These are phyloP conservation scores for Endocarpon pusillum DNA, from an alignment of 495 filamentous ascomycete species.

Conservation along the genomic window DNA sequence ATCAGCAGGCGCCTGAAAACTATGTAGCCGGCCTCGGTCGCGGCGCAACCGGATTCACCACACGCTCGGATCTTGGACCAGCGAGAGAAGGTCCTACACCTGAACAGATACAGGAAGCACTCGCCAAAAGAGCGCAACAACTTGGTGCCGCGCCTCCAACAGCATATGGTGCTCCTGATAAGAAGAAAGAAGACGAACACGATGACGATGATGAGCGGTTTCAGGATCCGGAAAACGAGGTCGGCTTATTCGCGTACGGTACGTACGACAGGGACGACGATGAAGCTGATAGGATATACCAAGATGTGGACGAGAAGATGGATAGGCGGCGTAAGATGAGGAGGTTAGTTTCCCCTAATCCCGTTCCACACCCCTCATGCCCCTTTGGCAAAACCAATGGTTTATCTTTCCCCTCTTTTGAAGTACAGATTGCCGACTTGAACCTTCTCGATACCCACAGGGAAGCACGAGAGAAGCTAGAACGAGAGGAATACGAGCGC, in stretches of 20 bases:
- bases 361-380: constrained; percentile 8
- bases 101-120: constrained; percentile 93
- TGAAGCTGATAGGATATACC: constrained; percentile 90
- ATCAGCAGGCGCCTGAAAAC: constrained; percentile 84
- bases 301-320: constrained; percentile 92
- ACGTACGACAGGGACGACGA: constrained; percentile 93
- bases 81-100: constrained; percentile 93
- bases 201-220: constrained; percentile 74
- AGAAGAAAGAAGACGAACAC: constrained; percentile 56
- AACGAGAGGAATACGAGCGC: constrained; percentile 84
- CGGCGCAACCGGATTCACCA: constrained; percentile 96
- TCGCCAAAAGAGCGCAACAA: constrained; percentile 76
- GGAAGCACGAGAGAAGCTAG: constrained; percentile 86
- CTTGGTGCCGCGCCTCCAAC: constrained; percentile 68
- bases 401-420: constrained; percentile 50
- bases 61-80: constrained; percentile 87
- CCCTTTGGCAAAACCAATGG: constrained; percentile 31
- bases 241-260: constrained; percentile 84
- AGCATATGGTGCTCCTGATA: constrained; percentile 59
- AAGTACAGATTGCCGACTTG: constrained; percentile 80
- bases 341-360: constrained; percentile 55
- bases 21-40: constrained; percentile 96
- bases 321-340: constrained; percentile 65
- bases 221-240: constrained; percentile 93
- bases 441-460: constrained; percentile 46